Base-by-base conservation (phyloP, 306 rosid species). In the Begonia peltatifolia region DNA sequence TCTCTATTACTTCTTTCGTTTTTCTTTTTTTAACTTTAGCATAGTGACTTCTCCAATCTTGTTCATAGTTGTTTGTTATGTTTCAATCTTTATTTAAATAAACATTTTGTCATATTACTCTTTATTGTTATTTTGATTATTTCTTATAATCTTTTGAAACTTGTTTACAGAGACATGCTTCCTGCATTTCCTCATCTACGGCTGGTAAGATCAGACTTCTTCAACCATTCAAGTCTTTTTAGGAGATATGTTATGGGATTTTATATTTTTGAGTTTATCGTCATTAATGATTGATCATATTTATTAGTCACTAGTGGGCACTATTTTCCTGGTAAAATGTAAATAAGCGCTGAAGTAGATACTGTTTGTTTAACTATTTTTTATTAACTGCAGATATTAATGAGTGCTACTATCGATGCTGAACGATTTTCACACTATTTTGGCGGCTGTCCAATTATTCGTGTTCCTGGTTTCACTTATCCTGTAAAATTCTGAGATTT, bases 381-480 rank as follows among this genome's bases (percentile, higher is more conserved):
- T 11, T 47, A 49, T 35, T 46, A 13, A 12, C 14, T 17, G 56
- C 85, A 90, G 99, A 79, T 90, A 74, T 62, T 90, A 54, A 90
- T 86, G 99, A 90, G 99, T 71, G 99, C 99, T 50, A 90, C 99
- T 36, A 46, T 90, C 56, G 92, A 86, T 65, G 81, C 86, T 54
- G 77, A 50, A 15, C 84, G 95, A 41, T 90, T 90, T 79, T 86
- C 99, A 12, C 72, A 80, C 54, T 90, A 90, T 68, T 90, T 90
- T 74, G 99, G 95, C 59, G 80, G 82, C 68, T 90, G 99, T 74
- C 99, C 95, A 42, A 38, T 90, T 49, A 79, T 90, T 64, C 47
- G 36, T 44, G 94, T 90, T 63, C 99, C 99, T 3, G 99, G 99
- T 50, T 86, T 90, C 72, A 90, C 99, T 57, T 64, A 80, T 81